Percentiles rank a stretch among this genome's conserved stretches.
phyloP scores from a whole-genome alignment of 345 rosid genomes.

The Citrus unshiu region DNA sequence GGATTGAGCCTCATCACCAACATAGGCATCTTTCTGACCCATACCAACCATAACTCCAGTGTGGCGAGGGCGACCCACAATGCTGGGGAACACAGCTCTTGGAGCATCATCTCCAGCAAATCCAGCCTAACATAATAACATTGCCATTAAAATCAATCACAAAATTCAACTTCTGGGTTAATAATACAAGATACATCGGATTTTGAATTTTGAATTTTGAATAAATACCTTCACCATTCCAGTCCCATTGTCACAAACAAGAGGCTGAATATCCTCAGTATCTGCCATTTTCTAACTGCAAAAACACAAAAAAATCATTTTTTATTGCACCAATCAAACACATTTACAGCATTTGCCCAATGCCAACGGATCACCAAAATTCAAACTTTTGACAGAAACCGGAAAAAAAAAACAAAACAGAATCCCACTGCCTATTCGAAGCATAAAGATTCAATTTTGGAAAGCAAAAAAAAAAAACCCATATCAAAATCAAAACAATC shows the following conservation, averaged over 20 bases:
- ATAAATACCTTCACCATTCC: conserved; percentile 63
- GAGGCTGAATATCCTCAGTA: conserved; percentile 49
- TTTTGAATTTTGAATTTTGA: background rate
- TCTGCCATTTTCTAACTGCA: conserved; percentile 55
- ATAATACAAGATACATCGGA: background rate
- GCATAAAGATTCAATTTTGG: background rate
- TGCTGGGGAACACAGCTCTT: conserved; percentile 54
- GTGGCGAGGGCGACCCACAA: conserved; percentile 56
- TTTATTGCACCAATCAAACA: background rate
- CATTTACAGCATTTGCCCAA: background rate
- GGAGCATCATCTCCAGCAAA: conserved; percentile 61
- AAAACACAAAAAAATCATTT: background rate
- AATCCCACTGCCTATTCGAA: background rate
- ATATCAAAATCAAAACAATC: background rate
- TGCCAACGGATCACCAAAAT: background rate
- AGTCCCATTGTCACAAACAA: conserved; percentile 71
- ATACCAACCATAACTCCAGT: conserved; percentile 65
- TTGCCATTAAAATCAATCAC: background rate
- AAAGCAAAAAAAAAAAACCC: background rate
- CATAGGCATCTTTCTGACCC: conserved; percentile 67
- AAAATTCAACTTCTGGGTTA: background rate
- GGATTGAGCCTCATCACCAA: conserved; percentile 71
- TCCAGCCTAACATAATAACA: conserved; percentile 35
- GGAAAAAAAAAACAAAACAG: background rate
- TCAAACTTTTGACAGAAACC: background rate